Evolutionary conservation across 1,284 basidiomycete species (phyloP), one percentile per base, ranked within the genome.

Genomic region (Puccinia coronata): DNA sequence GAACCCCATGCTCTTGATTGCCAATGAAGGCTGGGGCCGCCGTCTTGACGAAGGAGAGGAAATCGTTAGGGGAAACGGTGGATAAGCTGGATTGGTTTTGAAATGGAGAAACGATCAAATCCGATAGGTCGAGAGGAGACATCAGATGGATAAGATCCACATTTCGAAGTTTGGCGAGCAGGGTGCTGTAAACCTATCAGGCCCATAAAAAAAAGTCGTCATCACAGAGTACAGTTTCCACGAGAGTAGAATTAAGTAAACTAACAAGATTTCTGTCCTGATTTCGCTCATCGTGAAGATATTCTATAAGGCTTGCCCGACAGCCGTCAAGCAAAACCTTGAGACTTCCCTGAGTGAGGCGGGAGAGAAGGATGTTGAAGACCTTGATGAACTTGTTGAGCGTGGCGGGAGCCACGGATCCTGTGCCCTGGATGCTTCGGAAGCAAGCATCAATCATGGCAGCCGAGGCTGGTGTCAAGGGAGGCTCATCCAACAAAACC

Each of bases 401-500:
- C 36, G 55, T 43, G n/a, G 28, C 36, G 43, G 57, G 51, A 41
- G 59, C 53, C 18, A 74, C 12, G 23, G 14, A 23, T 14, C 16
- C 39, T 31, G 12, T 34, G 28, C 1, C 57, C 18, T 59, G 51
- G 18, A 61, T 25, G 18, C 36, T 61, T 41, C 41, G 23, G 51
- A 74, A 43, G 72, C 53, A 61, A 5, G 41, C 49, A 74, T 57
- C 36, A 43, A 74, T 74, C 72, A 74, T 59, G 16, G 31, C 20
- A 31, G 57, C 72, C 28, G 51, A 23, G 28, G 55, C 31, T 39
- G 55, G 51, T 39, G 25, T 59, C 55, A 74, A 59, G 20, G 53
- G 41, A 16, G 65, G 36, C 31, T 79, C 77, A 20, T 79, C 77
- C 31, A 53, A 71, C 63, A 57, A 39, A 18, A 79, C 77, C 36